Evolutionary conservation across 1,284 basidiomycete genomes (phyloP), one percentile per base, ranked within the genome.

Genomic region (Fistulinella cinereoalba): DNA sequence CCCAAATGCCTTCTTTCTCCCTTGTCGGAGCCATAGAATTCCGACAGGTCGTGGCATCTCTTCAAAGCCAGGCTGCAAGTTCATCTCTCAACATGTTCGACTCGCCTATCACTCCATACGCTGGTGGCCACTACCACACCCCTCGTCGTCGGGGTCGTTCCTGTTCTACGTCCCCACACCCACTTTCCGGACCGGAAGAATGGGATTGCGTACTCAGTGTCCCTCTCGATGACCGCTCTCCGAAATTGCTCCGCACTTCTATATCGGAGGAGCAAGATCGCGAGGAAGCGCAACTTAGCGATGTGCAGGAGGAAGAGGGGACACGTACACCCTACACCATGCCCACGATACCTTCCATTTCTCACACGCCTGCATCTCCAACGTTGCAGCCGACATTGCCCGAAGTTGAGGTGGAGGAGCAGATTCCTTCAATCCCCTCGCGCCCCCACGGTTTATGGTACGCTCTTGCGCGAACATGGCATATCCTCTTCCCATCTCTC

Each of bases 21-120:
- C 78, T 98, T 2, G 80, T 97, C 3, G 91, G 94, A 9, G 94
- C 95, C 1, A 80, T 98, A 43, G 95, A 97, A 65, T 97, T 97
- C 67, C 77, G 92, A 23, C 86, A 94, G 50, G 88, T 97, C 13
- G 87, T 97, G 13, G 77, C 87, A 15, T 87, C 86, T 0, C 73
- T 98, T 9, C 79, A 83, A 47, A 74, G 76, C 41, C 76, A 87
- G 54, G 81, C 85, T 1, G 71, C 82, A 0, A 70, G 73, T 0
- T 69, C 76, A 0, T 74, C 80, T 2, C 68, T 89, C 31, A 74
- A 68, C 43, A 69, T 81, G 6, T 89, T 90, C 52, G 85, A 88
- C 43, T 77, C 75, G 24, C 85, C 84, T 0, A 65, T 81, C 1
- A 80, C 83, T 2, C 87, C 87, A 0, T 88, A 81, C 54, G 78